Percentiles rank a stretch among this genome's conserved stretches.
These are phyloP conservation scores for Chrysoporthe austroafricana DNA, from an alignment of 2,329 filamentous ascomycete species.

Conservation along the genomic window DNA sequence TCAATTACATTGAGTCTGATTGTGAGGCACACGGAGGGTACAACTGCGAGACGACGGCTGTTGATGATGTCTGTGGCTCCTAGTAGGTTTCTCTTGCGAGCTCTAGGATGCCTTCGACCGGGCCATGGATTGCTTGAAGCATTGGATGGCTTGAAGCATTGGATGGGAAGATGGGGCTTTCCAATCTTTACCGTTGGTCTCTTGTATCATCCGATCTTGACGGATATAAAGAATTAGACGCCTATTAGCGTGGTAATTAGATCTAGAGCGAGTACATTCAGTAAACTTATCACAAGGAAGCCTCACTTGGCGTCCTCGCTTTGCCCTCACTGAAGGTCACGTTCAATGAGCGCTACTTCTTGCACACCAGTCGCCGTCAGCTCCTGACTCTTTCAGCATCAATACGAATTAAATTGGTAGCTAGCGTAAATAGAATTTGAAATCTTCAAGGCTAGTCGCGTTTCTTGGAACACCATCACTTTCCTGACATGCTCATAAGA, in stretches of 20 bases:
- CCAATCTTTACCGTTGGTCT: neutral
- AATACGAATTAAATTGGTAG: no score
- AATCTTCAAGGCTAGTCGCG: neutral
- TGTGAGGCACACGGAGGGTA: constrained; percentile 16
- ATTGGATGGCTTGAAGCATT: neutral
- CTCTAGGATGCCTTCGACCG: neutral
- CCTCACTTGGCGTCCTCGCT: neutral
- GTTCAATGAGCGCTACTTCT: neutral
- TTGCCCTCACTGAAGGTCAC: neutral
- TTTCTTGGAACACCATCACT: neutral
- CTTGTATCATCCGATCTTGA: neutral
- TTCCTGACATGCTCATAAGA: neutral
- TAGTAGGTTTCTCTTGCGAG: neutral
- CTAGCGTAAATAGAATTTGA: neutral
- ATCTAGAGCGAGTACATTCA: neutral
- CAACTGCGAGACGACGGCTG: constrained; percentile 15
- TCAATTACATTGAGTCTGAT: constrained; percentile 20
- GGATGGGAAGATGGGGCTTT: neutral
- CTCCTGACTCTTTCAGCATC: no score
- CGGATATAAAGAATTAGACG: neutral
- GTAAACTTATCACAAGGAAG: neutral
- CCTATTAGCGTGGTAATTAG: neutral
- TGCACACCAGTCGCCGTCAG: neutral
- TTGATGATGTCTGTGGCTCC: constrained; percentile 21
- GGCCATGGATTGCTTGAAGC: neutral